phyloP scores from a whole-genome alignment of 2,329 filamentous ascomycete species.

The Teratosphaeria destructans region DNA sequence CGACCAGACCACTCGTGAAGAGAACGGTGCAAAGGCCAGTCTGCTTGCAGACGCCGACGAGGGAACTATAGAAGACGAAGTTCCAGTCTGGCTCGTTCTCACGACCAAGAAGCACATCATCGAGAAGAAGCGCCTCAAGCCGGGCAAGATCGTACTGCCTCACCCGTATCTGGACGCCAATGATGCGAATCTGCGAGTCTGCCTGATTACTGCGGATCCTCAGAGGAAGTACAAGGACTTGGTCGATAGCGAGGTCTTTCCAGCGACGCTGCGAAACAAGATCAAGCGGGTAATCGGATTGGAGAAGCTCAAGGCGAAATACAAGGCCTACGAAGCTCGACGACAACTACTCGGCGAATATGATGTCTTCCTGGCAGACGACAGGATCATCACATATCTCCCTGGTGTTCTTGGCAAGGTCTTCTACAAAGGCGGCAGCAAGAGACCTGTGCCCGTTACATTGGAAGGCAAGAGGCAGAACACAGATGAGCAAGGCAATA shows the following conservation, averaged over 20 bases:
- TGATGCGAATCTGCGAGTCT: slow-evolving; percentile 50
- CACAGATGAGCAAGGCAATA: slow-evolving; percentile 43
- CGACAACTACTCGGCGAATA: slow-evolving; percentile 76
- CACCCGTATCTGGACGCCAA: slow-evolving; percentile 50
- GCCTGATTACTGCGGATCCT: slow-evolving; percentile 72
- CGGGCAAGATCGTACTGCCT: slow-evolving; percentile 57
- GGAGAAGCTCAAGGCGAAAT: slow-evolving; percentile 79
- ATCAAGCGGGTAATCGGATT: slow-evolving; percentile 61
- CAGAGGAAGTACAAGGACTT: slow-evolving; percentile 88
- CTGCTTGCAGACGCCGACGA: slow-evolving; percentile 43
- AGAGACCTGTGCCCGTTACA: slow-evolving; percentile 76
- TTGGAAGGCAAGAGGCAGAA: slow-evolving; percentile 47
- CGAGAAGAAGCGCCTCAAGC: slow-evolving; percentile 72
- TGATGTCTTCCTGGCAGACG: slow-evolving; percentile 88
- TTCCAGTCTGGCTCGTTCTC: slow-evolving; percentile 50
- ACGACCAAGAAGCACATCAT: slow-evolving; percentile 57
- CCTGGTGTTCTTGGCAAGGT: slow-evolving; percentile 77
- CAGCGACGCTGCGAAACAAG: slow-evolving; percentile 36
- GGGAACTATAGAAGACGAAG: slow-evolving; percentile 35
- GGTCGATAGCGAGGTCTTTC: slow-evolving; percentile 56
- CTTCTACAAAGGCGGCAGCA: slow-evolving; percentile 75
- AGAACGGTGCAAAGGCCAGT: slow-evolving; percentile 25
- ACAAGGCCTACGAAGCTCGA: slow-evolving; percentile 77
- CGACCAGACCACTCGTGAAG: slow-evolving; percentile 36
- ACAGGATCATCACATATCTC: slow-evolving; percentile 64